phyloP scores from a whole-genome alignment of 306 rosid genomes.

The Purshia tridentata region DNA sequence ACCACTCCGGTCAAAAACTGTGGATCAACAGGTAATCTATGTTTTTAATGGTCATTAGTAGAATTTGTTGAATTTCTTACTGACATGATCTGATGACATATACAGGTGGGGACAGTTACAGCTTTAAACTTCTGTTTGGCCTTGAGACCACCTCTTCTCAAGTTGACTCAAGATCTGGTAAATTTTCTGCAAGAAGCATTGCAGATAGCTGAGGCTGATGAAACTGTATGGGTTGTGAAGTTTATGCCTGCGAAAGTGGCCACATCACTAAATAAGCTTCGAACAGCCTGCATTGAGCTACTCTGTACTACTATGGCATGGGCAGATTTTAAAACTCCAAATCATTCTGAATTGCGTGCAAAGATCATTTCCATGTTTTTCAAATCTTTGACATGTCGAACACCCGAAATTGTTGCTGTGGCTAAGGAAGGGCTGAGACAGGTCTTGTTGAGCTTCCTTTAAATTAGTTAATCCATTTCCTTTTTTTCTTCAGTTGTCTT shows the following conservation, averaged over 20 bases:
- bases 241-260: slow-evolving; percentile 86
- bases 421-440: slow-evolving; percentile 98
- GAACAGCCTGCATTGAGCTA: slow-evolving; percentile 94
- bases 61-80: not conserved
- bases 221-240: slow-evolving; percentile 86
- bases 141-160: slow-evolving; percentile 97
- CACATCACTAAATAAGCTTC: slow-evolving; percentile 85
- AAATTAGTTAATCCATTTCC: slow-evolving; percentile 9
- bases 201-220: slow-evolving; percentile 97
- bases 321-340: slow-evolving; percentile 94
- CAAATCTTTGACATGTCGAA: slow-evolving; percentile 91
- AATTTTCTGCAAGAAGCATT: slow-evolving; percentile 97
- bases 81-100: slow-evolving; percentile 32
- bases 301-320: slow-evolving; percentile 99
- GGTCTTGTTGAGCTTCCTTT: slow-evolving; percentile 44
- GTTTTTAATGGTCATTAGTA: slow-evolving; percentile 17
- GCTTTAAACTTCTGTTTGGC: slow-evolving; percentile 96
- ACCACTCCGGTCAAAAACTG: slow-evolving; percentile 77
- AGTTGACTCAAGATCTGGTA: slow-evolving; percentile 89
- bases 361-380: slow-evolving; percentile 98
- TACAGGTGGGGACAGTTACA: slow-evolving; percentile 93
- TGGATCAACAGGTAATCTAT: slow-evolving; percentile 86
- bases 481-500: slow-evolving; percentile 14
- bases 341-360: slow-evolving; percentile 89
- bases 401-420: slow-evolving; percentile 96